phyloP scores from a whole-genome alignment of 176 grass and related monocot genomes.

The Zoysia japonica region DNA sequence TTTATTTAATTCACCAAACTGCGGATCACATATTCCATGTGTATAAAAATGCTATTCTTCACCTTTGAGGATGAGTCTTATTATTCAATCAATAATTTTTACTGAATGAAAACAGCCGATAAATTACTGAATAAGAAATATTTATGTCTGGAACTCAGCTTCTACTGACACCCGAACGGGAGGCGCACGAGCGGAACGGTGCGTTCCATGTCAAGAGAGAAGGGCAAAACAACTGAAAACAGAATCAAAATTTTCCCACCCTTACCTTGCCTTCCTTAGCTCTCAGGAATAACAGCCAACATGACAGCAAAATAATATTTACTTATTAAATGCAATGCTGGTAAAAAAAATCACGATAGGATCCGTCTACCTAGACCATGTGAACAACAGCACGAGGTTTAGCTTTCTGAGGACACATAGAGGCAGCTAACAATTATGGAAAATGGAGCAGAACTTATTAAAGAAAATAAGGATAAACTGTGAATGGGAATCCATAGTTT shows the following conservation, averaged over 20 bases:
- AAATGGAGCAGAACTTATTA: constrained; percentile 14
- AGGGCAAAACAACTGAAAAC: not conserved
- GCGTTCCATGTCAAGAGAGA: not conserved
- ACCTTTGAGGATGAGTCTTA: no score
- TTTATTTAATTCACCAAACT: no score
- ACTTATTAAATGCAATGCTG: not conserved
- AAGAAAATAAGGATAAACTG: not conserved
- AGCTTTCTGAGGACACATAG: constrained; percentile 4
- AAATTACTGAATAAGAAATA: no score
- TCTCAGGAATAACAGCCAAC: not conserved
- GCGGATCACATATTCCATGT: no score
- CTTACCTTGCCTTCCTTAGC: not conserved
- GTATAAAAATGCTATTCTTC: no score
- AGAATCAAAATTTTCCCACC: not conserved
- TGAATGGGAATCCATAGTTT: constrained; percentile 25
- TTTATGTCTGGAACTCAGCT: no score
- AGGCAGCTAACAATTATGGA: constrained; percentile 29
- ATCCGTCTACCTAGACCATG: not conserved
- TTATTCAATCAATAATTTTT: no score
- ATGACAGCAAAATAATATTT: not conserved
- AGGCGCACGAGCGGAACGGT: no score
- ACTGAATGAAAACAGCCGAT: no score
- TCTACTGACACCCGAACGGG: not conserved
- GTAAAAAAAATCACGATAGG: not conserved
- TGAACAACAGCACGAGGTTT: not conserved